Evolutionary conservation across 345 rosid genomes (phyloP), one percentile per base, ranked within the genome.

Genomic region (Limnanthes douglasii): DNA sequence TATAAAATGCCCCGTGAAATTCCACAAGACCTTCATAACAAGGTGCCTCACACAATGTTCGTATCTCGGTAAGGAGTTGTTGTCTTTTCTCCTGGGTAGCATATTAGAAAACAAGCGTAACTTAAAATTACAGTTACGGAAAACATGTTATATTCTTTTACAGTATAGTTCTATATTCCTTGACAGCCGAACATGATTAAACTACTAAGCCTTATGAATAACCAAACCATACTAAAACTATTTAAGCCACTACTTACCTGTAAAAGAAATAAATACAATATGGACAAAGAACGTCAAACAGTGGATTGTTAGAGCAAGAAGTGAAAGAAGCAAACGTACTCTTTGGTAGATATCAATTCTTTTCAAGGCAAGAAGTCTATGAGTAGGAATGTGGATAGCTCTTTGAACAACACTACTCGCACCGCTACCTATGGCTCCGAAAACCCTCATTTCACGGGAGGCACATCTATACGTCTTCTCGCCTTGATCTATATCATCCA

Each of bases 341-440:
- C 74, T 74, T 62, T 88, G 93, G 14, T 83, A 88, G 41, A 88
- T 79, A 48, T 79, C 83, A 34, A 88, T 88, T 45, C 70, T 88
- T 67, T 88, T 88, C 68, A 83, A 62, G 36, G 95, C 93, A n/a
- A 88, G 61, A 38, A 83, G 72, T 45, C 76, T 64, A 31, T 88
- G 93, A 9, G 68, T 68, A 2, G 97, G 97, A 29, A 88, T 68
- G 57, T 83, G 97, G 45, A 88, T 68, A 48, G 95, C 97, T 51
- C 97, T 76, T 62, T 74, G 97, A 55, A 88, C 97, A 42, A 88
- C 90, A 25, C 97, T 88, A 59, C 97, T 88, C 14, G 97, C 97
- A 26, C 95, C 95, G 35, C 83, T 83, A 15, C 97, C 95, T 32
- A 88, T 88, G 33, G 95, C 80, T 46, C 97, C 97, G 38, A 73